Evolutionary conservation across 148 eudicot genomes (phyloP), one percentile per base, ranked within the genome.

Genomic region (Oxyria digyna): DNA sequence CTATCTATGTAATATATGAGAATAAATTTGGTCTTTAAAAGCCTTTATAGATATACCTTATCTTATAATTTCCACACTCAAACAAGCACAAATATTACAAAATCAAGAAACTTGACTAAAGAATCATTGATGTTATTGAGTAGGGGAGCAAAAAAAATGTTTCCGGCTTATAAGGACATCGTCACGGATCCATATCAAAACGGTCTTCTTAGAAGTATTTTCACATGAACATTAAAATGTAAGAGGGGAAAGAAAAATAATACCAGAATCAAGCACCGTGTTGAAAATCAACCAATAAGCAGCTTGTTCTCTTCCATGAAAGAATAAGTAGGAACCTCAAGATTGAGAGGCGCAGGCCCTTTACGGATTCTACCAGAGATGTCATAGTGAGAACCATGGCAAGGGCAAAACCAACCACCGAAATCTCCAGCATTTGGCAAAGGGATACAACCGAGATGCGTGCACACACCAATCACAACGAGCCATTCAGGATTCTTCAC

Each of bases 331-430:
- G 94, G 94, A 72, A 85, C 88, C 84, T 84, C 90, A 24, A 88
- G 86, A 69, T 88, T 85, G 75, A 67, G 79, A 11, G 94, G 90
- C 23, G 94, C 94, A 0, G 87, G 94, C 3, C 94, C 94, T 76
- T 88, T 88, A 4, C 89, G 87, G 33, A 82, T 81, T 77, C 88
- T 83, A 71, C 89, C 89, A 67, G 94, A 85, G 63, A 84, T 85
- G 46, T 88, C 89, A 38, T 88, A 88, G 73, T 85, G 94, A 73
- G 94, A 88, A 41, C 94, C 94, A 69, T 88, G 94, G 80, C 94
- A 88, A 9, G 94, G 94, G 81, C 90, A 88, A 62, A 88, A 85
- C 88, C 94, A 88, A 10, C 94, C 94, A 38, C 81, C 84, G 52
- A 67, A 88, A 40, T 88, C 90, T 6, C 88, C 94, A 29, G 94